Conservation (phyloP, 768 basidiomycete species). For the Suillus subaureus region DNA sequence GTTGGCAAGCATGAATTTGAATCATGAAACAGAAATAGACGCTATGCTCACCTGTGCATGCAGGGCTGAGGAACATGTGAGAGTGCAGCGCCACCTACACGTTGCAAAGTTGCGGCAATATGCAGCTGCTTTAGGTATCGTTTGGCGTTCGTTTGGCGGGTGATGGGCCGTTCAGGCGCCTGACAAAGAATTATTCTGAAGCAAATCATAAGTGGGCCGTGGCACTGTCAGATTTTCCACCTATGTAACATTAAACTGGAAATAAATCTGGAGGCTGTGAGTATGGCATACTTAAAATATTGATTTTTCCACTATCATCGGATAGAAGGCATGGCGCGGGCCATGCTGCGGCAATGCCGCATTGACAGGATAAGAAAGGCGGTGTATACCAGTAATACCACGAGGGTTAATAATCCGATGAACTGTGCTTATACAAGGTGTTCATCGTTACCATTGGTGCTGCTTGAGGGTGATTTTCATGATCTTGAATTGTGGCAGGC, state of each 20-base stretch:
- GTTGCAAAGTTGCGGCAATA: neutral
- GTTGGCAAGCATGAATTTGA: neutral
- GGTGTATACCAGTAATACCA: neutral
- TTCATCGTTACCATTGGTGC: neutral
- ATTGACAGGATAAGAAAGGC: neutral
- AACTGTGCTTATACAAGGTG: conserved; percentile 3
- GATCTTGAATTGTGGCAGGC: neutral
- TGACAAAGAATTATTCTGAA: neutral
- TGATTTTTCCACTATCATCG: neutral
- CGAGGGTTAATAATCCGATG: neutral
- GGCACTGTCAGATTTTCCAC: neutral
- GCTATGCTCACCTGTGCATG: conserved; percentile 1
- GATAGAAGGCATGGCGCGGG: neutral
- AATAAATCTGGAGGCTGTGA: neutral
- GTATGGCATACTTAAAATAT: neutral
- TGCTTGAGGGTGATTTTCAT: neutral
- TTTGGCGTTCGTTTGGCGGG: neutral
- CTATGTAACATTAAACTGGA: neutral
- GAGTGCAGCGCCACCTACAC: neutral
- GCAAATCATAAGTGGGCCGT: neutral
- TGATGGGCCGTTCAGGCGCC: neutral
- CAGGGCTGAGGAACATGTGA: neutral
- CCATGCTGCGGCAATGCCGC: conserved; percentile 4
- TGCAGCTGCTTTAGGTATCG: neutral
- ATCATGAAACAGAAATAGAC: neutral